Evolutionary conservation across 2,329 filamentous ascomycete species (phyloP), one percentile per base, ranked within the genome.

Genomic region (Cercospora janseana): DNA sequence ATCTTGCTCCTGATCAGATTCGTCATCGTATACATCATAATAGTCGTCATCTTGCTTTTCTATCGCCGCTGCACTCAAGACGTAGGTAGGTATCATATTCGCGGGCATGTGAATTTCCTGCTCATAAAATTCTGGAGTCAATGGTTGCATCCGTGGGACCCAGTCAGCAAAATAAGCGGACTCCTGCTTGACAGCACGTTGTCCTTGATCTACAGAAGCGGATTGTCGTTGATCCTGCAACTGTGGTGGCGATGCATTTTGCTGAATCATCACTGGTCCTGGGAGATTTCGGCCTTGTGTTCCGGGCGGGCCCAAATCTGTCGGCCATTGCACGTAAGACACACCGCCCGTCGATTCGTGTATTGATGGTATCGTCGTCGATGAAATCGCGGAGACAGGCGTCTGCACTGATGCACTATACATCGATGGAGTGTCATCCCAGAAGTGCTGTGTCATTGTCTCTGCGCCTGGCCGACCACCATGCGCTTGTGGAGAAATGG

Each of bases 41-140:
- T 77, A 77, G 44, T 76, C 73, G 42, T 76, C 72, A 49, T 77
- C 75, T 41, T 71, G 69, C 20, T 65, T 65, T 58, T 77, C 74
- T 12, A 77, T 63, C 2, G 70, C 70, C 8, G 69, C 70, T 21
- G 65, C 60, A 18, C 61, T 63, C 8, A 72, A 61, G 15, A 69
- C 27, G 20, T 66, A 54, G 4, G 60, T 65, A 5, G 65, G 55
- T 10, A 58, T 57, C 7, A 48, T 28, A 13, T 41, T 51, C 3
- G 49, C 29, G 6, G 49, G 46, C 8, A 42, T 41, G 21, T 60
- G 52, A 12, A 42, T n/a, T 40, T 64, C 58, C 24, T 63, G 52
- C 32, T 64, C 62, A 37, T 62, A 62, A 31, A 54, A 52, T 4
- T 63, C 59, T 7, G 59, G 57, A n/a, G 60, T 57, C 31, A 15